These are phyloP conservation scores for Hortaea sp. DNA, from an alignment of 2,329 filamentous ascomycete genomes.

Conservation along the genomic window DNA sequence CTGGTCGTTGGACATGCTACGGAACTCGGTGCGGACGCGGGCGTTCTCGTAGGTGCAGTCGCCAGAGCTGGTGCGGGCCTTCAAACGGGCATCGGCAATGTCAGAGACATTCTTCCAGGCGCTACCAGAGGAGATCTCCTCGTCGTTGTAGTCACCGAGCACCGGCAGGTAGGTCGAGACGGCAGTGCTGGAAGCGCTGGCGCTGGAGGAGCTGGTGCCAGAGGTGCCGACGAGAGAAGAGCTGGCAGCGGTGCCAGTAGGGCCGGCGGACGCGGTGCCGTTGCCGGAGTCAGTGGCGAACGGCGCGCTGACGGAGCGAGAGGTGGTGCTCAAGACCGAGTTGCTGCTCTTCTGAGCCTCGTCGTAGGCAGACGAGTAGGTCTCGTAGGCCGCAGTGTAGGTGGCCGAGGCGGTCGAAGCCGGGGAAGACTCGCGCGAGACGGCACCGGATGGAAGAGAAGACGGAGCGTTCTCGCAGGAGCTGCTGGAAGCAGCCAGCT, in stretches of 20 bases:
- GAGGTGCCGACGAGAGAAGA: background rate
- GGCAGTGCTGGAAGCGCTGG: background rate
- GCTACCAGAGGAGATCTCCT: conserved; percentile 17
- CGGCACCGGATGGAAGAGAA: background rate
- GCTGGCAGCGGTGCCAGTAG: background rate
- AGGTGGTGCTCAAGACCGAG: background rate
- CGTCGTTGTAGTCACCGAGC: conserved; percentile 9
- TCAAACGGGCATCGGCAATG: conserved; percentile 15
- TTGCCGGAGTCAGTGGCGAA: background rate
- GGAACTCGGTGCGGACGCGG: conserved; percentile 14
- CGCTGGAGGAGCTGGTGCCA: background rate
- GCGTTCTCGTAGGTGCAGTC: conserved; percentile 16
- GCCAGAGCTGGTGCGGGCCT: conserved; percentile 9
- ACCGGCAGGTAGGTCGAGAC: background rate
- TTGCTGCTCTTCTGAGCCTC: background rate
- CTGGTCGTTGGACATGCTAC: background rate
- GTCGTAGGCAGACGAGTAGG: background rate
- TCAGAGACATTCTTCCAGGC: conserved; percentile 17
- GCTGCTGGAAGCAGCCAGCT: background rate
- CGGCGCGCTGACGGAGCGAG: background rate
- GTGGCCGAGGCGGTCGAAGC: background rate
- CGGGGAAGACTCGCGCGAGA: background rate
- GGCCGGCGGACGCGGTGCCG: background rate
- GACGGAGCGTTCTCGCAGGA: background rate
- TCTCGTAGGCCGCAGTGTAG: background rate